Base-by-base conservation (phyloP, 148 eudicot genomes). In the Heliamphora exappendiculata region DNA sequence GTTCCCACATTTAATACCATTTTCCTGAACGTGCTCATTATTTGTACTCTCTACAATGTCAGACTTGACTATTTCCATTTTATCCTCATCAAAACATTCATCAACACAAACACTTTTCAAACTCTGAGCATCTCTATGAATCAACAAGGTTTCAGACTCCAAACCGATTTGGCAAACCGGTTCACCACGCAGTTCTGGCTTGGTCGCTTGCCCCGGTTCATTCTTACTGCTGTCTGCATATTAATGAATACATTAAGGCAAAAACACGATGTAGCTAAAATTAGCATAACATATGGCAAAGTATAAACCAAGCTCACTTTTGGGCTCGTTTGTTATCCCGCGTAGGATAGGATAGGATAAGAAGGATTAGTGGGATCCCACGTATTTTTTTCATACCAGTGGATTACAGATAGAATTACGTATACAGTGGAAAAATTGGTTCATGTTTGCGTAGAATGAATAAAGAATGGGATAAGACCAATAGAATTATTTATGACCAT, bases 31-130 rank as follows among this genome's bases (percentile, higher is more conserved):
- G 19, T 36, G 41, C 54, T 72, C 82, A 44, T 75, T 53, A 42
- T 14, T 67, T 53, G 29, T 50, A 36, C 59, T 42, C 29, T 80
- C 36, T 77, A 36, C 59, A 81, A 29, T 26, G 17, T 71, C 73
- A 45, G 47, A 54, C 60, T 81, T 80, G 64, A 79, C 80, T 24
- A 55, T 70, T 70, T 79, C 76, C 84, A 68, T 64, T 71, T 59
- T 81, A 28, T 73, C 74, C 31, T 44, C 70, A 33, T 39, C 29
- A 50, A 77, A 68, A 72, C 79, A 79, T 37, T 36, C 80, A 53
- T 57, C 82, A 50, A 68, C 42, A 77, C 70, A 73, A 47, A 70
- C n/a, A 73, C 57, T 73, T 64, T 53, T 80, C 63, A 60, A 69
- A 81, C 24, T 70, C 73, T 50, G 75, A 74, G 50, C 57, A 17